Percentiles rank a stretch among this genome's conserved stretches.
phyloP scores from a whole-genome alignment of 2,329 filamentous ascomycete species.

The Exutisphaerella laricina region DNA sequence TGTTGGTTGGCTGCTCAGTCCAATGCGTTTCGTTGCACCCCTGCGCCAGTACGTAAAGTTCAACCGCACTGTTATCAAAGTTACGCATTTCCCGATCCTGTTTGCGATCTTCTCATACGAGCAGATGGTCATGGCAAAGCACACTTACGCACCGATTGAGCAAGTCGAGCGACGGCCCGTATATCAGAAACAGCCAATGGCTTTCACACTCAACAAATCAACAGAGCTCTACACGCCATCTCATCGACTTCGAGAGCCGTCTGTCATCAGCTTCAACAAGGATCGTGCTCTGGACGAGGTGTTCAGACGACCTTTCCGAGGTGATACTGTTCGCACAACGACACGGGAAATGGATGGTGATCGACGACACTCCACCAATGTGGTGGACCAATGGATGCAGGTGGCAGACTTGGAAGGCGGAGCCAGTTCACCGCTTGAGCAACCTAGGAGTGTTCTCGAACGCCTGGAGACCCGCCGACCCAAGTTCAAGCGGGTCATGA shows the following conservation, averaged over 20 bases:
- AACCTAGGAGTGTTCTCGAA: constrained; percentile 55
- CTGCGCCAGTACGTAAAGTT: constrained; percentile 75
- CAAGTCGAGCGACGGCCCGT: constrained; percentile 63
- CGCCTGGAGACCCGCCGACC: constrained; percentile 51
- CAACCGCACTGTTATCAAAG: constrained; percentile 86
- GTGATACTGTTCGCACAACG: constrained; percentile 55
- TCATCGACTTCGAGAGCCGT: constrained; percentile 61
- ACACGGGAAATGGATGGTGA: constrained; percentile 42
- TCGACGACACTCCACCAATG: constrained; percentile 68
- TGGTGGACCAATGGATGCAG: constrained; percentile 89
- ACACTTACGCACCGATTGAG: constrained; percentile 77
- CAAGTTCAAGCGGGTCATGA: constrained; percentile 48
- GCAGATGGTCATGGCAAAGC: constrained; percentile 66
- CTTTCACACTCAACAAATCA: constrained; percentile 29
- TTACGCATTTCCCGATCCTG: constrained; percentile 81
- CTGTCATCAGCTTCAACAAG: constrained; percentile 81
- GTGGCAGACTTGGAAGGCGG: constrained; percentile 51
- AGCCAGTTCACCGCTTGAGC: constrained; percentile 54
- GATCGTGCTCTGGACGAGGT: constrained; percentile 88
- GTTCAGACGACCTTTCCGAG: constrained; percentile 63
- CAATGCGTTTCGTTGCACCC: constrained; percentile 72
- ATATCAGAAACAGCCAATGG: constrained; percentile 27
- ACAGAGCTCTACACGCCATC: constrained; percentile 65
- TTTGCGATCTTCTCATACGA: constrained; percentile 87
- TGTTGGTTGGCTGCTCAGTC: constrained; percentile 82